Percentiles rank a stretch among this genome's conserved stretches.
Conservation (phyloP, 2,329 filamentous ascomycete species). For the Pleomassaria siparia region DNA sequence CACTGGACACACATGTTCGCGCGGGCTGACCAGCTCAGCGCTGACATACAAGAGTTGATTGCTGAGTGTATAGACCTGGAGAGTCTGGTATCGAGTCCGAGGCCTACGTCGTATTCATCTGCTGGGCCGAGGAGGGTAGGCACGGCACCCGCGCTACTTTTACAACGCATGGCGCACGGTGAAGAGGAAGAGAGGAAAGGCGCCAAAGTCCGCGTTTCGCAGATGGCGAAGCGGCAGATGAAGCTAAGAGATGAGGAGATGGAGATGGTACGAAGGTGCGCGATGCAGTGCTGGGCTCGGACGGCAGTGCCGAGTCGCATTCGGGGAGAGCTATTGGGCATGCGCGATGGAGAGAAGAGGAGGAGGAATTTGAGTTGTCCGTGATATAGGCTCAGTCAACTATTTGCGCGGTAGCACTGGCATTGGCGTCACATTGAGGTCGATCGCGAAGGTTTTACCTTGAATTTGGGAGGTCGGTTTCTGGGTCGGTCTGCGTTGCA, state of each 20-base stretch:
- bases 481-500: constrained; percentile 11
- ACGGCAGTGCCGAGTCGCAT: constrained; percentile 31
- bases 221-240: constrained; percentile 50
- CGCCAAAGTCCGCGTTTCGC: constrained; percentile 39
- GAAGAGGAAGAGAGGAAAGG: constrained; percentile 24
- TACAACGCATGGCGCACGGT: neutral
- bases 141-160: constrained; percentile 17
- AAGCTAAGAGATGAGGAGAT: constrained; percentile 48
- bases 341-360: constrained; percentile 22
- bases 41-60: constrained; percentile 51
- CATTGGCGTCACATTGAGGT: neutral
- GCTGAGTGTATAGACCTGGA: constrained; percentile 47
- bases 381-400: constrained; percentile 8
- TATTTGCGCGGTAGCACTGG: neutral
- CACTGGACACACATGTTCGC: constrained; percentile 48
- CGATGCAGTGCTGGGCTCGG: constrained; percentile 47
- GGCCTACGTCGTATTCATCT: constrained; percentile 17
- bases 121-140: constrained; percentile 19
- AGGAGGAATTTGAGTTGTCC: constrained; percentile 36
- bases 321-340: constrained; percentile 21
- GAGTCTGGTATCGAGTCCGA: constrained; percentile 40
- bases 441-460: neutral
- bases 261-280: constrained; percentile 45
- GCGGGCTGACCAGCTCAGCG: constrained; percentile 46
- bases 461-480: neutral